Evolutionary conservation across 140 eudicot genomes (phyloP).

Genomic region (Ambrosia hybrid): DNA sequence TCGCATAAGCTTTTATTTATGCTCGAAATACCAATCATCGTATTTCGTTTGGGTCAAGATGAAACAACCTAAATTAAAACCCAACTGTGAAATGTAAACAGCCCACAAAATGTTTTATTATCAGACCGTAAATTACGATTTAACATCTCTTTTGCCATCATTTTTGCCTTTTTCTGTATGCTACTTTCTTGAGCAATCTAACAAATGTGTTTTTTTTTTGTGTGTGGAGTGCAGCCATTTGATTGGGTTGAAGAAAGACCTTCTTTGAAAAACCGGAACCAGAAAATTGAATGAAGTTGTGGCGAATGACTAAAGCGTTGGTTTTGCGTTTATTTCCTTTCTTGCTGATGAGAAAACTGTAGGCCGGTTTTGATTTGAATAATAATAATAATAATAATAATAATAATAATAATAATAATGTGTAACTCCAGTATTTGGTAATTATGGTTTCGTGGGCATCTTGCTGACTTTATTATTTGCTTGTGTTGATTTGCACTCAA

Average conservation of each 20-base stretch:
- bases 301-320: constrained; percentile 17
- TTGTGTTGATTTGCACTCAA: too few species aligned
- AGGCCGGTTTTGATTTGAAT: constrained; percentile 32
- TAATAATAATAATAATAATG: too few species aligned
- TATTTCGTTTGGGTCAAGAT: background rate
- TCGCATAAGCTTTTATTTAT: too few species aligned
- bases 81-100: background rate
- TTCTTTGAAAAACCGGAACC: too few species aligned
- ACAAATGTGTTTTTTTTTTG: background rate
- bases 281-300: constrained; percentile 4
- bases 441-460: too few species aligned
- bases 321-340: constrained; percentile 23
- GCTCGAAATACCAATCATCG: background rate
- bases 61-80: background rate
- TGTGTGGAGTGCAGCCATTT: constrained; percentile 50
- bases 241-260: constrained; percentile 35
- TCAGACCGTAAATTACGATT: background rate
- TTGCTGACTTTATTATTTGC: too few species aligned
- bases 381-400: too few species aligned
- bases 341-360: constrained; percentile 39
- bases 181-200: constrained; percentile 10
- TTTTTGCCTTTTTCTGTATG: background rate
- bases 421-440: too few species aligned
- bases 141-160: background rate
- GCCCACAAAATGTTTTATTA: background rate